phyloP scores from a whole-genome alignment of 805 yeast species.

The Yamadazyma ubonensis region DNA sequence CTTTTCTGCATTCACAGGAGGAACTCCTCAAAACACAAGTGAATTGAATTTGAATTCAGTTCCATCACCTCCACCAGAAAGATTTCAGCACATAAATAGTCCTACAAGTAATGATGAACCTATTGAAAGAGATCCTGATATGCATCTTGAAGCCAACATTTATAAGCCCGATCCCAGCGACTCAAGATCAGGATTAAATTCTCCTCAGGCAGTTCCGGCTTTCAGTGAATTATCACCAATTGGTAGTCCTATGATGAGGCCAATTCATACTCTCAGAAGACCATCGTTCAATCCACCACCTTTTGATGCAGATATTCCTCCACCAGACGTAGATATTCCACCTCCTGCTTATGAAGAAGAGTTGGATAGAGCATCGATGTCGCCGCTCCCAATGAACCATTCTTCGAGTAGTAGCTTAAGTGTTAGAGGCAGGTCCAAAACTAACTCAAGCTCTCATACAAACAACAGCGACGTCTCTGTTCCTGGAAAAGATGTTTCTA shows the following conservation, averaged over 20 bases:
- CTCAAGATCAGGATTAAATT: constrained; percentile 39
- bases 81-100: constrained; percentile 30
- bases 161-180: constrained; percentile 54
- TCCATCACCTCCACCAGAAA: constrained; percentile 6
- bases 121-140: constrained; percentile 34
- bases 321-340: constrained; percentile 18
- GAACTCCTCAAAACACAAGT: constrained; percentile 1
- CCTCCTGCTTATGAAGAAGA: constrained; percentile 35
- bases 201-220: constrained; percentile 66
- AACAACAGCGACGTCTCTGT: neutral
- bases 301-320: constrained; percentile 36
- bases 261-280: constrained; percentile 52
- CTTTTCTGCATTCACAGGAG: constrained; percentile 14
- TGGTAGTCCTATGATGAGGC: constrained; percentile 39
- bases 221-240: constrained; percentile 44
- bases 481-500: constrained; percentile 1
- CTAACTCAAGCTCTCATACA: constrained; percentile 5
- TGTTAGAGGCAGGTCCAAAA: constrained; percentile 4
- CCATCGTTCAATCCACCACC: constrained; percentile 67
- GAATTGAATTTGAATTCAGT: neutral
- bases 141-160: constrained; percentile 45
- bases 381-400: constrained; percentile 1
- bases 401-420: constrained; percentile 4
- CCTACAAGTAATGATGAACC: constrained; percentile 30
- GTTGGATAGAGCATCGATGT: constrained; percentile 1